Percentiles rank a stretch among this genome's conserved stretches.
Conservation (phyloP, 805 yeast species). For the Yarrowia deformans region DNA sequence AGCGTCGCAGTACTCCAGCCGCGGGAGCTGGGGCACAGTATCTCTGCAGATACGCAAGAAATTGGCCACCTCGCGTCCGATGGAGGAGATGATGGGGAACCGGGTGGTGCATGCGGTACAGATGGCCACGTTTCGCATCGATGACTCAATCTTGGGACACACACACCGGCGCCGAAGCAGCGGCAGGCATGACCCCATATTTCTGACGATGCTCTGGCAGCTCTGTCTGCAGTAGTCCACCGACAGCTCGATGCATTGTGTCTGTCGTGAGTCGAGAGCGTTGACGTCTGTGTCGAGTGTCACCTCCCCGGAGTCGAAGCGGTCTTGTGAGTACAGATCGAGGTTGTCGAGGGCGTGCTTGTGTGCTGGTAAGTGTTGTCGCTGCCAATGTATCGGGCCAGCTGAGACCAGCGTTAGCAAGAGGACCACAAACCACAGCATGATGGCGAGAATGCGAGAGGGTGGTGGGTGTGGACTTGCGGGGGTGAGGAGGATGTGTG, state of each 20-base stretch:
- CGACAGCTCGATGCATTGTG: constrained; percentile 6
- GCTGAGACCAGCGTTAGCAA: constrained; percentile 17
- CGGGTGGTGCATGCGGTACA: constrained; percentile 18
- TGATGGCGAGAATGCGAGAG: neutral
- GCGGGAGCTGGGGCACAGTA: neutral
- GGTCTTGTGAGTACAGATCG: constrained; percentile 1
- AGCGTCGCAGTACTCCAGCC: neutral
- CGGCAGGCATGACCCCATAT: neutral
- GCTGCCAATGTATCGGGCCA: constrained; percentile 16
- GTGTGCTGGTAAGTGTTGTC: neutral
- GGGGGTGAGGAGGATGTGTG: neutral
- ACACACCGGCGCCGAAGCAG: neutral
- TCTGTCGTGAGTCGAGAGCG: neutral
- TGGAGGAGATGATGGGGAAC: neutral
- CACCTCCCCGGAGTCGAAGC: neutral
- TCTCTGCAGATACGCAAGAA: constrained; percentile 7
- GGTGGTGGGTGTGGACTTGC: neutral
- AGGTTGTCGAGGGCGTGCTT: neutral
- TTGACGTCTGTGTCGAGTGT: neutral
- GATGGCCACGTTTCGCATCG: constrained; percentile 15
- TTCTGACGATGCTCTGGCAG: constrained; percentile 7
- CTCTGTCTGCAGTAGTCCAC: constrained; percentile 6
- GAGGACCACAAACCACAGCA: constrained; percentile 19
- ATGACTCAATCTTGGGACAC: constrained; percentile 20
- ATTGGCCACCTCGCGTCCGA: neutral